Conservation (phyloP, 2,329 filamentous ascomycete genomes). For the Aschersonia sp. region DNA sequence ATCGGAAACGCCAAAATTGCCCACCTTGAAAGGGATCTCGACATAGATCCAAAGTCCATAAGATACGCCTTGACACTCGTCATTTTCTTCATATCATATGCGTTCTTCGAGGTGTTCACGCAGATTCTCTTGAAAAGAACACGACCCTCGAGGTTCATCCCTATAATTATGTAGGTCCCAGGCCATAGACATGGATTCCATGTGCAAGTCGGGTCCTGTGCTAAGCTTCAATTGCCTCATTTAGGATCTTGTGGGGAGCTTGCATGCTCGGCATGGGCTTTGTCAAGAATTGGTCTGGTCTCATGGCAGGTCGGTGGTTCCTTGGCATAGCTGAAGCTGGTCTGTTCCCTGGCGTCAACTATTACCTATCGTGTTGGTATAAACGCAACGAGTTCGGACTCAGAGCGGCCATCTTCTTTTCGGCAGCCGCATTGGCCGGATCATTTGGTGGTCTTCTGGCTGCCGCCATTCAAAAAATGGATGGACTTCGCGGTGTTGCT, state of each 20-base stretch:
- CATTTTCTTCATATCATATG: slow-evolving; percentile 80
- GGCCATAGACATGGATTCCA: neutral
- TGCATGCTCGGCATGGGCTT: slow-evolving; percentile 59
- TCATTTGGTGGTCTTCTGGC: slow-evolving; percentile 65
- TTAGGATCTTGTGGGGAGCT: slow-evolving; percentile 48
- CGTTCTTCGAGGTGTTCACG: slow-evolving; percentile 62
- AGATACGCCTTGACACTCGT: slow-evolving; percentile 65
- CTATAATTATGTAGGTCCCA: slow-evolving; percentile 55
- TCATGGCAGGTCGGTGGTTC: slow-evolving; percentile 57
- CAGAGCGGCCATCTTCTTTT: slow-evolving; percentile 74
- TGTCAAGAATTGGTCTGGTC: slow-evolving; percentile 44
- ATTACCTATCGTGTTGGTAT: slow-evolving; percentile 78
- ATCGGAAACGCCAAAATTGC: slow-evolving; percentile 57
- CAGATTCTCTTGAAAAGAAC: slow-evolving; percentile 69
- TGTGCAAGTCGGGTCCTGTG: neutral
- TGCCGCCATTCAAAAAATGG: slow-evolving; percentile 56
- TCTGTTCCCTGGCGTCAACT: slow-evolving; percentile 63
- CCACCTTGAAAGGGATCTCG: slow-evolving; percentile 19
- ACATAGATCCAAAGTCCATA: slow-evolving; percentile 42
- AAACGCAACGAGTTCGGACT: slow-evolving; percentile 65
- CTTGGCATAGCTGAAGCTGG: slow-evolving; percentile 63
- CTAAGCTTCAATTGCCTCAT: neutral
- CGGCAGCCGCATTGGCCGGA: slow-evolving; percentile 64
- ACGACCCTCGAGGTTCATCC: slow-evolving; percentile 66
- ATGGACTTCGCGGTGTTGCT: slow-evolving; percentile 40